Conservation (phyloP, 495 filamentous ascomycete genomes). For the Penicillium coffeae region DNA sequence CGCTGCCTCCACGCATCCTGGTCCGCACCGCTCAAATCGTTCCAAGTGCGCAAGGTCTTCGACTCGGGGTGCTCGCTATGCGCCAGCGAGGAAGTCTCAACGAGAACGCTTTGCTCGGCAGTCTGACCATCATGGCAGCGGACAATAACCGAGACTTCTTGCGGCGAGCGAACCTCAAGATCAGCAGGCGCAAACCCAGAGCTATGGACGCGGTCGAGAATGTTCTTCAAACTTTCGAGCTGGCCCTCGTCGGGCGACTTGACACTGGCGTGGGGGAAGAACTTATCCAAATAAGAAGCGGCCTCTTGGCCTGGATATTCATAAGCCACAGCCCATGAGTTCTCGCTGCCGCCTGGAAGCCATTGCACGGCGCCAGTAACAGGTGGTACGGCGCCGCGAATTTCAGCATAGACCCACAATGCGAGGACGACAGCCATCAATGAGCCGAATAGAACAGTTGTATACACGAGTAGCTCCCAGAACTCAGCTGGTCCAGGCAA, state of each 20-base stretch:
- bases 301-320: conserved; percentile 9
- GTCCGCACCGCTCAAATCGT: conserved; percentile 57
- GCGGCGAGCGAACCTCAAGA: conserved; percentile 13
- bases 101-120: conserved; percentile 20
- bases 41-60: conserved; percentile 56
- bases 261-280: neutral
- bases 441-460: conserved; percentile 48
- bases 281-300: conserved; percentile 19
- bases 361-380: conserved; percentile 50
- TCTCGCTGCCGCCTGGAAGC: conserved; percentile 35
- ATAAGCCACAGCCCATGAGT: conserved; percentile 21
- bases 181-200: conserved; percentile 23
- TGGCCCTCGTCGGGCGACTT: conserved; percentile 1
- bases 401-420: conserved; percentile 63
- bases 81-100: conserved; percentile 18
- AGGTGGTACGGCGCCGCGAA: conserved; percentile 58
- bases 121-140: conserved; percentile 17
- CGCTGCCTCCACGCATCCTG: conserved; percentile 63
- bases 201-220: conserved; percentile 25
- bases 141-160: conserved; percentile 23
- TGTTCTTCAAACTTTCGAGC: conserved; percentile 18
- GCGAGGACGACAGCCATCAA: conserved; percentile 55
- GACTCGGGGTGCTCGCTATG: conserved; percentile 9
- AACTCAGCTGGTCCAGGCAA: conserved; percentile 49
- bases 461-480: conserved; percentile 43